These are phyloP conservation scores for Myriosclerotinia scirpicola DNA, from an alignment of 2,329 filamentous ascomycete species.

Conservation along the genomic window DNA sequence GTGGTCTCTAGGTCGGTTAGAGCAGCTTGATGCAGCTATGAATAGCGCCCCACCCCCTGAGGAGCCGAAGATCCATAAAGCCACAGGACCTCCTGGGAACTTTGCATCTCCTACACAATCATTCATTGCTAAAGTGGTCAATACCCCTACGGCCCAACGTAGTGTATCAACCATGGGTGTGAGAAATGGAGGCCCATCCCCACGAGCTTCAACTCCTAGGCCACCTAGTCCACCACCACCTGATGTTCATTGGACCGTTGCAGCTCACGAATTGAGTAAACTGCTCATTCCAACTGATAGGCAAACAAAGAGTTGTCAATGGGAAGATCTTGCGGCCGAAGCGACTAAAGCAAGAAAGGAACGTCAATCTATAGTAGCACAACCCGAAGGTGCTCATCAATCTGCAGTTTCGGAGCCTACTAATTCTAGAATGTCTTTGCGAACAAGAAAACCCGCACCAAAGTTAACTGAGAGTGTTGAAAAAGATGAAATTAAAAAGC, in stretches of 20 bases:
- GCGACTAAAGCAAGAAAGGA: slow-evolving; percentile 64
- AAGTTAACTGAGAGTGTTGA: slow-evolving; percentile 56
- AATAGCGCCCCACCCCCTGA: slow-evolving; percentile 52
- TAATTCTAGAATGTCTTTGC: slow-evolving; percentile 67
- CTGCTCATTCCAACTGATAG: slow-evolving; percentile 75
- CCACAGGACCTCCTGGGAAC: slow-evolving; percentile 58
- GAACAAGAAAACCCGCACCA: slow-evolving; percentile 61
- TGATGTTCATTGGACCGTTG: slow-evolving; percentile 80
- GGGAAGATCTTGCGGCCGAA: slow-evolving; percentile 75
- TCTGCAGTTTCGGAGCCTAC: slow-evolving; percentile 42
- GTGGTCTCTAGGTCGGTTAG: slow-evolving; percentile 68
- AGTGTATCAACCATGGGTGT: slow-evolving; percentile 57
- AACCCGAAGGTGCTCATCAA: slow-evolving; percentile 34
- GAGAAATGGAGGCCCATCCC: slow-evolving; percentile 42
- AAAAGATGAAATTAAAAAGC: slow-evolving; percentile 48
- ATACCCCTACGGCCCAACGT: slow-evolving; percentile 64
- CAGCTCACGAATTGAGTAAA: slow-evolving; percentile 80
- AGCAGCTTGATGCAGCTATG: slow-evolving; percentile 65
- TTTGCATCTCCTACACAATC: slow-evolving; percentile 88
- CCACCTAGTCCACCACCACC: slow-evolving; percentile 69
- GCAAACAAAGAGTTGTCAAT: slow-evolving; percentile 71
- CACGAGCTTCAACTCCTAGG: slow-evolving; percentile 43
- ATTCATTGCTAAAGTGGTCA: slow-evolving; percentile 72
- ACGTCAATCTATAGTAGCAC: slow-evolving; percentile 55
- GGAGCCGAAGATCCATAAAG: slow-evolving; percentile 52